phyloP scores from a whole-genome alignment of 345 rosid species.

The Nephelium lappaceum region DNA sequence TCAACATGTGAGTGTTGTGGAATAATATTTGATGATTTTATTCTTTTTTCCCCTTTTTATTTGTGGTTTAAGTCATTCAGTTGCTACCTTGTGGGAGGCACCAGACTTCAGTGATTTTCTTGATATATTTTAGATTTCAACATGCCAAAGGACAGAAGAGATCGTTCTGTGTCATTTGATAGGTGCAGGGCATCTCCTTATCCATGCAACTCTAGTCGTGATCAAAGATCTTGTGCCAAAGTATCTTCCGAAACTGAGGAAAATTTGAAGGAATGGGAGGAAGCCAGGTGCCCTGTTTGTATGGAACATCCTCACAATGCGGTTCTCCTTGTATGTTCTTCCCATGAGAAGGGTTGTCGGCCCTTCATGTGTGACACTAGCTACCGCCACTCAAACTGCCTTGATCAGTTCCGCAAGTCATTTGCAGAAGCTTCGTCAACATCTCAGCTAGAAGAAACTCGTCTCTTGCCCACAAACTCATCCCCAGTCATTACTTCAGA shows the following conservation, averaged over 20 bases:
- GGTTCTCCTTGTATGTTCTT: slow-evolving; percentile 84
- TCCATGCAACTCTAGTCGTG: slow-evolving; percentile 59
- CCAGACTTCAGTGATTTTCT: slow-evolving; percentile 9
- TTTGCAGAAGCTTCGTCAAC: slow-evolving; percentile 41
- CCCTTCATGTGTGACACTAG: slow-evolving; percentile 99
- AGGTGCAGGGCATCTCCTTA: slow-evolving; percentile 60
- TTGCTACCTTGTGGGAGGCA: slow-evolving; percentile 20
- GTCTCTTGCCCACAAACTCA: slow-evolving; percentile 21
- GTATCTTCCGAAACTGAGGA: slow-evolving; percentile 49
- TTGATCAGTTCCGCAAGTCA: slow-evolving; percentile 87
- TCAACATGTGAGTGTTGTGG: not conserved
- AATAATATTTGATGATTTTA: not conserved
- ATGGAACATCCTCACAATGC: slow-evolving; percentile 99
- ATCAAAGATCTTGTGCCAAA: slow-evolving; percentile 44
- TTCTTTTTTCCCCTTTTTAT: not conserved
- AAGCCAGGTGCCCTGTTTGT: slow-evolving; percentile 94
- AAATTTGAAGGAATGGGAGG: slow-evolving; percentile 87
- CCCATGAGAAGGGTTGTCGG: slow-evolving; percentile 90
- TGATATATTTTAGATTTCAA: slow-evolving; percentile 24
- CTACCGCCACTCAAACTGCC: slow-evolving; percentile 93
- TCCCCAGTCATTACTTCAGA: slow-evolving; percentile 30
- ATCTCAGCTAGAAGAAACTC: slow-evolving; percentile 39
- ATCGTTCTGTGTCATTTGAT: slow-evolving; percentile 68
- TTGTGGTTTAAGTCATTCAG: slow-evolving; percentile 14
- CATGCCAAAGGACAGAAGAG: slow-evolving; percentile 96